These are phyloP conservation scores for Thalassiosira hispida DNA, from an alignment of 352 stramenopile species.

Conservation along the genomic window DNA sequence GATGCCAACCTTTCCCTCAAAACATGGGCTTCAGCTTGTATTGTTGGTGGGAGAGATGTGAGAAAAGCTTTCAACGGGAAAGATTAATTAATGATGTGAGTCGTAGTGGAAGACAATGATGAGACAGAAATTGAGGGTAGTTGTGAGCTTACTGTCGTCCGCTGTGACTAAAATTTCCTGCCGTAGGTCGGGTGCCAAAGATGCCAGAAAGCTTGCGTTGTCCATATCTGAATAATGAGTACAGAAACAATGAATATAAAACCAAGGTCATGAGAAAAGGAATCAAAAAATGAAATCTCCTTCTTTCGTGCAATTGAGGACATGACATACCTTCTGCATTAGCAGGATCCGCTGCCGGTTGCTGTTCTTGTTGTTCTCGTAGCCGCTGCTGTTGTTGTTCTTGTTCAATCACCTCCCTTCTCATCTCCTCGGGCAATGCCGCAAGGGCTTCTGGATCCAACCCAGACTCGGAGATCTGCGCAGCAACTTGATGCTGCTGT, in stretches of 20 bases:
- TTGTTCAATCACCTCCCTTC: slow-evolving; percentile 95
- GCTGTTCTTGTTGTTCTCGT: slow-evolving; percentile 81
- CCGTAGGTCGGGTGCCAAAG: slow-evolving; percentile 92
- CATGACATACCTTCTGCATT: slow-evolving; percentile 86
- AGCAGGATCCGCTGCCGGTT: slow-evolving; percentile 90
- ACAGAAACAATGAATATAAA: background rate
- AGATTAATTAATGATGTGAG: background rate
- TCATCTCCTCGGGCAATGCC: slow-evolving; percentile 95
- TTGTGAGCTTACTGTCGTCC: slow-evolving; percentile 82
- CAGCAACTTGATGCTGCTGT: slow-evolving; percentile 79
- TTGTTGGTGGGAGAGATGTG: slow-evolving; percentile 91
- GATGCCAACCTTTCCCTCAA: slow-evolving; percentile 90
- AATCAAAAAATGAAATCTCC: background rate
- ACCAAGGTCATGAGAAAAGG: background rate
- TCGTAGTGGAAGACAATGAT: background rate
- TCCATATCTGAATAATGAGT: slow-evolving; percentile 90
- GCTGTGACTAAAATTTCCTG: slow-evolving; percentile 96
- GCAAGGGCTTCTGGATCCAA: slow-evolving; percentile 92
- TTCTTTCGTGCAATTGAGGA: background rate
- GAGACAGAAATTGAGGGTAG: slow-evolving; percentile 9
- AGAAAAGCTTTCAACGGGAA: slow-evolving; percentile 86
- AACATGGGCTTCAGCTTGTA: slow-evolving; percentile 94
- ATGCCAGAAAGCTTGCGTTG: slow-evolving; percentile 97
- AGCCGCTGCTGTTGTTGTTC: slow-evolving; percentile 91
- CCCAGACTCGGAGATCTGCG: slow-evolving; percentile 78